phyloP scores from a whole-genome alignment of 768 basidiomycete species.

The Fomitopsis serialis region DNA sequence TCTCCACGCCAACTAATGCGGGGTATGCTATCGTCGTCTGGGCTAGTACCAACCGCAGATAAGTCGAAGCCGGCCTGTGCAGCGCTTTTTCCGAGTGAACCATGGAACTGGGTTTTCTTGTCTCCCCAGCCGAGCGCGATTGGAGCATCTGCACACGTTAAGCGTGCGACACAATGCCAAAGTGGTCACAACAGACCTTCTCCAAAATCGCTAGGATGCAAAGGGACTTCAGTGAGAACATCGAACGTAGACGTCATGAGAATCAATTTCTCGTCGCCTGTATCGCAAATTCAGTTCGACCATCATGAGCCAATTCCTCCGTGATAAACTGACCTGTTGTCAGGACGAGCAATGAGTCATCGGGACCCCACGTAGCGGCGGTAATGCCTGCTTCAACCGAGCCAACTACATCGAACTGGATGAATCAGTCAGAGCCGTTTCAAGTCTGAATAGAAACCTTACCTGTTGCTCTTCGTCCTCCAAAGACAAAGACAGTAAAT shows the following conservation, averaged over 20 bases:
- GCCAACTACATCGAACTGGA: conserved; percentile 76
- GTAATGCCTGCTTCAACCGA: conserved; percentile 80
- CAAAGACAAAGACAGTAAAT: conserved; percentile 67
- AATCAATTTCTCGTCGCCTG: conserved; percentile 75
- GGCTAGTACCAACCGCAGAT: conserved; percentile 44
- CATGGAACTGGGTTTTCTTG: conserved; percentile 96
- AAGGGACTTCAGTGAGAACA: conserved; percentile 70
- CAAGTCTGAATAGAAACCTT: conserved; percentile 10
- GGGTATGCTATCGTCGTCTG: conserved; percentile 65
- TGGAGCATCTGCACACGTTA: conserved; percentile 59
- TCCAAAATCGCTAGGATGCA: conserved; percentile 77
- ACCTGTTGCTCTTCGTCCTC: conserved; percentile 45
- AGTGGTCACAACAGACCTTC: conserved; percentile 48
- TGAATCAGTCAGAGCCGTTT: neutral
- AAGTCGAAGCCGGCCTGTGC: conserved; percentile 46
- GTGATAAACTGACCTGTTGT: conserved; percentile 59
- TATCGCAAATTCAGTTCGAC: neutral
- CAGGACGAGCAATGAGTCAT: conserved; percentile 80
- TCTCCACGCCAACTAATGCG: conserved; percentile 94
- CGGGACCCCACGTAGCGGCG: conserved; percentile 87
- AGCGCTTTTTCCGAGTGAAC: conserved; percentile 84
- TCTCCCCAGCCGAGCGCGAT: conserved; percentile 99
- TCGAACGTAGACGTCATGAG: conserved; percentile 89
- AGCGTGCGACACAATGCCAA: neutral
- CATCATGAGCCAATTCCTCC: neutral